Conservation (phyloP, 208 protist genomes). For the Wallacemonas sp. region DNA sequence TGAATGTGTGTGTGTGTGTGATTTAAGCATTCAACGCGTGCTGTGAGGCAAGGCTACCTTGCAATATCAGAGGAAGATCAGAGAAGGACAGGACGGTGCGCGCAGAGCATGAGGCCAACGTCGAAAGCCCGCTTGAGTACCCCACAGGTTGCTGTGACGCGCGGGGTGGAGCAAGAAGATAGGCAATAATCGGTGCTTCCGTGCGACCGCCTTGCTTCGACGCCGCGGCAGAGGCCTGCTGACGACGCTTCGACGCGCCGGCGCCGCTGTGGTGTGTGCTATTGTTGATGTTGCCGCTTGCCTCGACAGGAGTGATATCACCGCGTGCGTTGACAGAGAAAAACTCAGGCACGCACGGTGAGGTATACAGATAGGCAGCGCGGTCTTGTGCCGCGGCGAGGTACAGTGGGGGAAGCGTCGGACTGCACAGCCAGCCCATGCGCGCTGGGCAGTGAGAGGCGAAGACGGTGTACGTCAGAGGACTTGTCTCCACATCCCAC, state of each 20-base stretch:
- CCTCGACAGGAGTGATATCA: background rate
- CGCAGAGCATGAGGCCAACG: background rate
- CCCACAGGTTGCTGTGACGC: background rate
- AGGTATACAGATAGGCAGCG: background rate
- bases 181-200: conserved; percentile 2
- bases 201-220: too few species aligned
- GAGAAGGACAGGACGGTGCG: background rate
- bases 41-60: too few species aligned
- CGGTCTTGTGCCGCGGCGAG: conserved; percentile 4
- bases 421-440: conserved; percentile 6
- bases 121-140: conserved; percentile 1
- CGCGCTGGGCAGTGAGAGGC: background rate
- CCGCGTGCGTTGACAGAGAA: background rate
- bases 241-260: too few species aligned
- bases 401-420: conserved; percentile 1
- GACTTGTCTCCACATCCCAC: background rate
- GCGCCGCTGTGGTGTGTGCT: too few species aligned
- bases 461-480: conserved; percentile 1
- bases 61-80: background rate
- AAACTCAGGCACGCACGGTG: background rate
- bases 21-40: too few species aligned
- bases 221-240: too few species aligned
- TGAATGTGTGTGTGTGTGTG: too few species aligned
- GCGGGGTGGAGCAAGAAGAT: conserved; percentile 5
- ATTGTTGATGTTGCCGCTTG: too few species aligned